Base-by-base conservation (phyloP, 495 filamentous ascomycete species). In the Neurospora cerealis region DNA sequence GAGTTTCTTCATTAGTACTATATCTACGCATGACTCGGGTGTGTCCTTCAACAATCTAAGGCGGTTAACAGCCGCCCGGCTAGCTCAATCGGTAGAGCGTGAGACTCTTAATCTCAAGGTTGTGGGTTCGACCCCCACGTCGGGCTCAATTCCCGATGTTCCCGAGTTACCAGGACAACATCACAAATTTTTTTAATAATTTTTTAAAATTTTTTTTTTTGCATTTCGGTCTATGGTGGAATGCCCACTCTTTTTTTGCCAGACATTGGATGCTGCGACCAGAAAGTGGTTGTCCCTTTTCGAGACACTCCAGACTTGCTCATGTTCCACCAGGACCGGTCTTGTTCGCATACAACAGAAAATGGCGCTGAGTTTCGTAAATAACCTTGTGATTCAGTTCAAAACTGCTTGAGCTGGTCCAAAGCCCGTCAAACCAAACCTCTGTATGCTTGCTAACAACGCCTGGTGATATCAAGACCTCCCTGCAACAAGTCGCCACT, bases 81-180 rank as follows among this genome's bases (percentile, higher is more conserved):
- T 92, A 91, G 89, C 89, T 92, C 90, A 91, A 91, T 92, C 89
- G 89, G 89, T 90, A 91, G 90, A 91, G 90, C 90, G 90, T 91
- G 88, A 90, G 90, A n/a, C n/a, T n/a, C n/a, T n/a, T n/a, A n/a
- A n/a, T n/a, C n/a, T n/a, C n/a, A n/a, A n/a, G n/a, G n/a, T n/a
- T n/a, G n/a, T n/a, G n/a, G n/a, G n/a, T n/a, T n/a, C n/a, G n/a
- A n/a, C n/a, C n/a, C n/a, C n/a, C n/a, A n/a, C n/a, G n/a, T n/a
- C n/a, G n/a, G n/a, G 48, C 48, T 62, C 48, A 62, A 62, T 62
- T 62, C 48, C 48, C 48, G 48, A 62, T 62, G 24, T 62, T 7
- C 48, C 5, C 8, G 46, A 54, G 46, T 24, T 7, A 62, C 32
- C 28, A 62, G 28, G 54, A 34, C 54, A 34, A 34, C 54, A 62